Conservation (phyloP, 2,329 filamentous ascomycete genomes). For the Penicillium sp. region DNA sequence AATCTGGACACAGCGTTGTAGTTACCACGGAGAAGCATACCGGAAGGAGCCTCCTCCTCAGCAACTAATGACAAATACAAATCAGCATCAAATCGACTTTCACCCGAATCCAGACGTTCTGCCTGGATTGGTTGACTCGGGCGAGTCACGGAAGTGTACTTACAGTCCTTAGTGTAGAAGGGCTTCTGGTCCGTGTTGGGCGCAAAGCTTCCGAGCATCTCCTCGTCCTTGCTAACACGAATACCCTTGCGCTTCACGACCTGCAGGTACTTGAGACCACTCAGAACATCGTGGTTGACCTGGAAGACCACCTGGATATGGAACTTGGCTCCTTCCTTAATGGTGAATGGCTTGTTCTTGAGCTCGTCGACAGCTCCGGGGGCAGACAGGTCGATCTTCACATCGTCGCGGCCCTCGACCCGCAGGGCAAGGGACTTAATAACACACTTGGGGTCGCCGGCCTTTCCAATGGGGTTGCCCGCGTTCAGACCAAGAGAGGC, state of each 20-base stretch:
- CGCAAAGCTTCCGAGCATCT: slow-evolving; percentile 97
- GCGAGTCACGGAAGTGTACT: slow-evolving; percentile 36
- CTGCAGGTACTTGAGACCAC: slow-evolving; percentile 93
- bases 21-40: slow-evolving; percentile 84
- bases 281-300: slow-evolving; percentile 95
- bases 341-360: slow-evolving; percentile 91
- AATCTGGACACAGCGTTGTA: slow-evolving; percentile 90
- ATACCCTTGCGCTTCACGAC: slow-evolving; percentile 87
- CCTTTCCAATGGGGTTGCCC: slow-evolving; percentile 69
- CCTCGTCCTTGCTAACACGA: slow-evolving; percentile 85
- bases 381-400: slow-evolving; percentile 80
- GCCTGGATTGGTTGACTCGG: neutral
- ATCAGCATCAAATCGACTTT: neutral
- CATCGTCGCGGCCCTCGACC: slow-evolving; percentile 75
- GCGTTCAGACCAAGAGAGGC: slow-evolving; percentile 82
- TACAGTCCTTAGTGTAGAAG: slow-evolving; percentile 88
- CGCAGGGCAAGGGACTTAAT: slow-evolving; percentile 90
- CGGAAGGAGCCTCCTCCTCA: slow-evolving; percentile 85
- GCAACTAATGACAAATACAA: slow-evolving; percentile 60
- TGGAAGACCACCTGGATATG: slow-evolving; percentile 93
- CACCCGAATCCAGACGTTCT: neutral
- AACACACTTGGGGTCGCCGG: slow-evolving; percentile 85
- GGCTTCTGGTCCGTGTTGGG: slow-evolving; percentile 88
- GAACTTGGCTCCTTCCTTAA: slow-evolving; percentile 93
- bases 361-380: slow-evolving; percentile 73